A percentile compares a stretch with the other conserved stretches of the same genome.
Conservation (phyloP, 2,329 filamentous ascomycete species). For the Clonostachys chloroleuca region DNA sequence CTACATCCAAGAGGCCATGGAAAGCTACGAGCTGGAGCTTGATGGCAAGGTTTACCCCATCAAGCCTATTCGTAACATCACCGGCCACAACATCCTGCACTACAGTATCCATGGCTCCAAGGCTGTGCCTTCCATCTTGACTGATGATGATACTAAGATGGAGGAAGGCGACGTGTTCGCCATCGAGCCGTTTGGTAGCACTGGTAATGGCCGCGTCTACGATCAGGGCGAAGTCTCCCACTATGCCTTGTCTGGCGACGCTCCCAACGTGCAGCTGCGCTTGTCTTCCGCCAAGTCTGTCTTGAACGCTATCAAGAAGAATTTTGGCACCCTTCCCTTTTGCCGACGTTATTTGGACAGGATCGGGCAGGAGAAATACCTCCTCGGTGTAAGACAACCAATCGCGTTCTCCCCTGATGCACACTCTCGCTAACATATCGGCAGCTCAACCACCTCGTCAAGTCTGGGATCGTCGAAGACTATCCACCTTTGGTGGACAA, state of each 20-base stretch:
- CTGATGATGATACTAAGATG: constrained; percentile 87
- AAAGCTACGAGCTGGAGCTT: constrained; percentile 85
- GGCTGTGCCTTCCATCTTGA: constrained; percentile 91
- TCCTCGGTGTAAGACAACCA: constrained; percentile 64
- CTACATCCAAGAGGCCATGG: constrained; percentile 85
- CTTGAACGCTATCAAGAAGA: constrained; percentile 88
- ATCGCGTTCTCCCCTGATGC: constrained; percentile 3
- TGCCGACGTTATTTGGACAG: constrained; percentile 88
- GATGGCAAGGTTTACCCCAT: constrained; percentile 74
- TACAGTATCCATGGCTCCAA: constrained; percentile 92
- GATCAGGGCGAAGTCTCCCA: constrained; percentile 90
- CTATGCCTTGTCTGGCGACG: constrained; percentile 73
- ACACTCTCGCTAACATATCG: background rate
- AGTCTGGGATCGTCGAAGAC: constrained; percentile 78
- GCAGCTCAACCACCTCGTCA: constrained; percentile 81
- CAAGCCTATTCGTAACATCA: constrained; percentile 83
- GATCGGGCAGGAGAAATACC: constrained; percentile 90
- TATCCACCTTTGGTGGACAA: constrained; percentile 88
- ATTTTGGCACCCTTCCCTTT: constrained; percentile 89
- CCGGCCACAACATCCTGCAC: constrained; percentile 84
- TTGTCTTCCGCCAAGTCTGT: constrained; percentile 80
- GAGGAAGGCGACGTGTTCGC: constrained; percentile 94
- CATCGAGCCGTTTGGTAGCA: constrained; percentile 94
- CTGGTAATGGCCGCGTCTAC: constrained; percentile 80
- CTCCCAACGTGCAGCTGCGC: constrained; percentile 70